phyloP scores from a whole-genome alignment of 257 asterid species.

The Rhazya stricta region DNA sequence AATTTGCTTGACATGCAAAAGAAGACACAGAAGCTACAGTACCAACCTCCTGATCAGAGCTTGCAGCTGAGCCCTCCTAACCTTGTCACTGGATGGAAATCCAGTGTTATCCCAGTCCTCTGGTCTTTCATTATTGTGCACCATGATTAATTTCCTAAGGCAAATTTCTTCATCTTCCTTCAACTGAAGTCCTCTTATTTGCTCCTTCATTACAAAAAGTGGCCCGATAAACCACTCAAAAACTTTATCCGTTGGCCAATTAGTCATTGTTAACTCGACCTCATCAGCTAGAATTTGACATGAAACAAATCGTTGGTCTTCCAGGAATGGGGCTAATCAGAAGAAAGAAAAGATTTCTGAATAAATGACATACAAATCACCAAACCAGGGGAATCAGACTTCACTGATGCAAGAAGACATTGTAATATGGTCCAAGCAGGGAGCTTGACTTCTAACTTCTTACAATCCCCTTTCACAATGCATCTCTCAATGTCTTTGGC shows the following conservation, averaged over 20 bases:
- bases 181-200: conserved; percentile 53
- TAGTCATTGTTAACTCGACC: conserved; percentile 59
- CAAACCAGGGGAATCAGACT: conserved; percentile 58
- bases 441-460: conserved; percentile 67
- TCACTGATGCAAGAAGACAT: conserved; percentile 67
- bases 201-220: conserved; percentile 81
- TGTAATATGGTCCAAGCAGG: conserved; percentile 81
- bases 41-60: conserved; percentile 75
- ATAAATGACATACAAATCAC: conserved; percentile 45
- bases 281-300: conserved; percentile 45
- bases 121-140: conserved; percentile 50
- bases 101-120: conserved; percentile 75
- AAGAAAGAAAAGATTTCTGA: background rate
- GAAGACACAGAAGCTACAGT: background rate
- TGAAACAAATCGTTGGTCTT: conserved; percentile 5
- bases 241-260: conserved; percentile 64
- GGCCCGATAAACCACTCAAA: conserved; percentile 81
- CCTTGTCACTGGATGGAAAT: conserved; percentile 59
- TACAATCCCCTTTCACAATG: conserved; percentile 61
- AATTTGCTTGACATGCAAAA: background rate
- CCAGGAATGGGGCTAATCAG: background rate
- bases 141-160: conserved; percentile 54
- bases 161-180: conserved; percentile 54
- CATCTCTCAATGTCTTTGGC: conserved; percentile 62
- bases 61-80: conserved; percentile 79